A percentile compares a stretch with the other conserved stretches of the same genome.
Conservation (phyloP, 2,329 filamentous ascomycete species). For the Monilinia fructigena region DNA sequence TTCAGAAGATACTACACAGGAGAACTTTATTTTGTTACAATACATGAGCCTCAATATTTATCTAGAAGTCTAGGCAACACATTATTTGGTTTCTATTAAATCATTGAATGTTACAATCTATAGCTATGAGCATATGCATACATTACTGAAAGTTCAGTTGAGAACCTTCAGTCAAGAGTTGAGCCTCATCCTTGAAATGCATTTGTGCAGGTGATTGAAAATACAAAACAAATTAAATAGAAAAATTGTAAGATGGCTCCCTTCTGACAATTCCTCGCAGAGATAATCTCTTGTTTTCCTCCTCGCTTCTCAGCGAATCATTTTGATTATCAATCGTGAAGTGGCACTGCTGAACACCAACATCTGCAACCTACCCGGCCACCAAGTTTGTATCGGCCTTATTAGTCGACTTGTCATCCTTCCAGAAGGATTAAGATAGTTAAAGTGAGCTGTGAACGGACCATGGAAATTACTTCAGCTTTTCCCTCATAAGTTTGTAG, state of each 20-base stretch:
- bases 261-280: not conserved
- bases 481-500: not conserved
- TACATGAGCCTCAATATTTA: too few species aligned
- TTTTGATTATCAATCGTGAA: not conserved
- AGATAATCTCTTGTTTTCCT: too few species aligned
- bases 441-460: not conserved
- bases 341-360: not conserved
- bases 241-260: not conserved
- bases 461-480: not conserved
- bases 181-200: not conserved
- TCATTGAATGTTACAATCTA: not conserved
- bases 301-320: too few species aligned
- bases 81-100: not conserved
- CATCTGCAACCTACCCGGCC: not conserved
- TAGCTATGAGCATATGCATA: too few species aligned
- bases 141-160: too few species aligned
- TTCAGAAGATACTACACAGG: too few species aligned
- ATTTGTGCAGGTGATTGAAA: not conserved
- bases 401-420: not conserved
- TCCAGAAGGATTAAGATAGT: not conserved
- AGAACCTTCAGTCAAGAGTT: not conserved
- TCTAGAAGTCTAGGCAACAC: not conserved
- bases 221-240: not conserved
- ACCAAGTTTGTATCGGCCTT: not conserved
- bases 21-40: not conserved